Evolutionary conservation across 1,139 yeast species (phyloP), one percentile per base, ranked within the genome.

Genomic region (Taphrina betulina): DNA sequence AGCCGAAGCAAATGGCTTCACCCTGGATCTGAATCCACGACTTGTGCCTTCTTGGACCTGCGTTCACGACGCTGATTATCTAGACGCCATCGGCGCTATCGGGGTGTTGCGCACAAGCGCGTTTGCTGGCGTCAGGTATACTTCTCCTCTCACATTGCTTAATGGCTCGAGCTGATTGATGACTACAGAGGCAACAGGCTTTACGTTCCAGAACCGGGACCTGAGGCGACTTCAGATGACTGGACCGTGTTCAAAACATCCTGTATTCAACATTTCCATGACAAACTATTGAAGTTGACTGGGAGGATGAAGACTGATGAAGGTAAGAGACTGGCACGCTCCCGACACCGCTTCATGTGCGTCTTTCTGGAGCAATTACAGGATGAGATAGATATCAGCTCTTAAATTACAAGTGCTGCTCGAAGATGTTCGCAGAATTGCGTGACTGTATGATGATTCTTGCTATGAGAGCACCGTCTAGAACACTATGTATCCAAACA

Each of bases 31-130:
- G 2, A 14, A 23, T 5, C 23, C 8, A 4, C n/a, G 5, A n/a
- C 17, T 35, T 14, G 5, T 14, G 20, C 17, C 19, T 5, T 72
- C 70, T 57, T 64, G 68, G 51, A 68, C 66, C 44, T 68, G 68
- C 60, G 71, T 71, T 3, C 70, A 67, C 54, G 74, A 71, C 57
- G 74, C 74, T 2, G 74, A 71, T 58, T 60, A 73, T 40, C 62
- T 71, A 7, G 74, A 71, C 48, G 73, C 74, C 3, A 68, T 70
- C 48, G 74, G 74, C 5, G 68, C 68, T 2, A 60, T 71, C 53
- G 74, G 74, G 5, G 60, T 71, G 26, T 63, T 69, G 38, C 63
- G 74, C 19, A 67, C 65, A 3, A 65, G 72, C 1, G 72, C 72
- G 12, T 71, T 62, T 57, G 65, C 72, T 2, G 66, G 69, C 4